A percentile compares a stretch with the other conserved stretches of the same genome.
phyloP scores from a whole-genome alignment of 176 grass and related monocot species.

The Guadua angustifolia region DNA sequence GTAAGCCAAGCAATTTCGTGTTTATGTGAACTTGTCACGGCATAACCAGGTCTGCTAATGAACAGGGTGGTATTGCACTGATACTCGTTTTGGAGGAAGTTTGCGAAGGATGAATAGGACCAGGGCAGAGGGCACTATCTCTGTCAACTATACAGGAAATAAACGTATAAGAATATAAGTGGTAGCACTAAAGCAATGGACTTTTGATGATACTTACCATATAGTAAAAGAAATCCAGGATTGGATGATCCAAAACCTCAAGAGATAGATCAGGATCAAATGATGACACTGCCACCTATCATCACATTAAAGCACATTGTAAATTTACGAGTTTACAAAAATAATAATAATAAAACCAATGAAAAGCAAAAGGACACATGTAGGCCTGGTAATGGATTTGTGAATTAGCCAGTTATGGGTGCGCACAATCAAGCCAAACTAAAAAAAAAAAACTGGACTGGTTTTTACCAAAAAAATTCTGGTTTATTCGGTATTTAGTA shows the following conservation, averaged over 20 bases:
- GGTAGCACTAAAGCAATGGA: constrained; percentile 7
- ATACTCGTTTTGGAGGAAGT: constrained; percentile 77
- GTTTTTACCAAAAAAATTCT: constrained; percentile 16
- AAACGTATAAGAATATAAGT: constrained; percentile 40
- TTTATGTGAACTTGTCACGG: not conserved
- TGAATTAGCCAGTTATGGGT: not conserved
- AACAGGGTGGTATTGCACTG: constrained; percentile 69
- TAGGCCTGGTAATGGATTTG: not conserved
- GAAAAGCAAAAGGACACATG: not conserved
- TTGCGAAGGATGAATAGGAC: constrained; percentile 88
- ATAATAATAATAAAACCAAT: not conserved
- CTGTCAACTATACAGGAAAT: constrained; percentile 61
- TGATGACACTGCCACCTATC: constrained; percentile 70
- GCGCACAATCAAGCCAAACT: not conserved
- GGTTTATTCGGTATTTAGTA: not conserved
- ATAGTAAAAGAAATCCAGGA: constrained; percentile 87
- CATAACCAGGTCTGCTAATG: constrained; percentile 37
- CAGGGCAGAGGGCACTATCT: constrained; percentile 85
- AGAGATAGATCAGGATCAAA: constrained; percentile 76
- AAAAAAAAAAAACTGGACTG: constrained; percentile 21
- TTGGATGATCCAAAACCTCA: constrained; percentile 84
- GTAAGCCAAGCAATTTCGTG: not conserved
- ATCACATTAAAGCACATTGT: constrained; percentile 20
- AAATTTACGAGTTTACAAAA: constrained; percentile 7
- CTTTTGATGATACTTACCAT: constrained; percentile 61